Evolutionary conservation across 257 asterid species (phyloP), one percentile per base, ranked within the genome.

Genomic region (Solanum paucissectum): DNA sequence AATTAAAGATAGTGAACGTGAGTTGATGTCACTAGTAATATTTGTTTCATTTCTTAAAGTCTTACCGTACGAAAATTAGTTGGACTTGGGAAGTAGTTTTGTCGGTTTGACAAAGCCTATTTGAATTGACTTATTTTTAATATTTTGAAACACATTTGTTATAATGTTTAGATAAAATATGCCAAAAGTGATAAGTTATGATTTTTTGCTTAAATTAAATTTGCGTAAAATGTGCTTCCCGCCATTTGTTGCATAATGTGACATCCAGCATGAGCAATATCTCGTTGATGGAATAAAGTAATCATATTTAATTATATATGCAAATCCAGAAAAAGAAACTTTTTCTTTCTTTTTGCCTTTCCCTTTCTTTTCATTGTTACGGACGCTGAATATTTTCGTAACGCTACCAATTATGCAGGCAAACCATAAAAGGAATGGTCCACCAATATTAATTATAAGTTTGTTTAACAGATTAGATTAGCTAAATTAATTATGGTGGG

Each of bases 391-490:
- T 71, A 38, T 42, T 46, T 46, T 68, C n/a, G 72, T 86, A 88
- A 66, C 46, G 81, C 27, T 37, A 25, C 79, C 66, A 42, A 33
- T 73, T 83, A 7, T 83, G 86, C 32, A 33, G 77, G 72, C 86
- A 88, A 84, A 86, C 85, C 37, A 29, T 14, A 49, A 20, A 82
- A 49, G 34, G 76, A n/a, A 49, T 21, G 87, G 87, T 71, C 89
- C 89, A 46, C 89, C 55, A 81, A 62, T 23, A 86, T 37, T 64
- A 82, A 88, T 8, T 71, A 52, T 52, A 52, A 86, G 72, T 64
- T n/a, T 64, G 38, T 25, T 82, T 69, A 69, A 33, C 73, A 83
- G 85, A 82, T 86, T 38, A 69, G 90, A 85, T 66, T 75, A 84
- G 38, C 32, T 81, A 71, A 87, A 33, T 83, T 84, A 44, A 38